Evolutionary conservation across 371 early-diverging fungal genomes (phyloP).

Genomic region (Blastocladiella emersonii): DNA sequence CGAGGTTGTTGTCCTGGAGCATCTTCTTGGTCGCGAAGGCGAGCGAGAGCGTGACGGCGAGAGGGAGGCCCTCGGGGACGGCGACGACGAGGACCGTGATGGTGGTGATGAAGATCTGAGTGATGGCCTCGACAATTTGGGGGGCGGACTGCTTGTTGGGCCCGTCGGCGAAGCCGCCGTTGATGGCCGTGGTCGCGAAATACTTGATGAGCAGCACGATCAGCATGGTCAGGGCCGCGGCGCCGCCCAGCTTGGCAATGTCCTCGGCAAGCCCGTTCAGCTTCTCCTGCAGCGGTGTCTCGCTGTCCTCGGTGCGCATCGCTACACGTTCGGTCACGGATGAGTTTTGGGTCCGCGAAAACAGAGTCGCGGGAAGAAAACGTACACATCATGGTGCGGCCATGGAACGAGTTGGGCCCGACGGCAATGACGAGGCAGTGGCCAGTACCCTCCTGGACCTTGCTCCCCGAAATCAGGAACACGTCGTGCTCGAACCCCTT

Average conservation of each 20-base stretch:
- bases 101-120: slow-evolving; percentile 42
- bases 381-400: slow-evolving; percentile 58
- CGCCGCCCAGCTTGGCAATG: slow-evolving; percentile 54
- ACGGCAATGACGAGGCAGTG: slow-evolving; percentile 50
- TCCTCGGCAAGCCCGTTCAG: slow-evolving; percentile 47
- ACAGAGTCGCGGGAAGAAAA: neutral
- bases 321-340: too few relatives aligned
- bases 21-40: slow-evolving; percentile 68
- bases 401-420: slow-evolving; percentile 55
- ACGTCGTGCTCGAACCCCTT: slow-evolving; percentile 41
- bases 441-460: slow-evolving; percentile 64
- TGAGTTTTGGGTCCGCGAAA: neutral
- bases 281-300: slow-evolving; percentile 56
- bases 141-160: slow-evolving; percentile 14
- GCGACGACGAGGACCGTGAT: slow-evolving; percentile 63
- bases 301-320: slow-evolving; percentile 25
- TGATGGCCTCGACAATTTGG: slow-evolving; percentile 27
- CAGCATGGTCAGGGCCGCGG: slow-evolving; percentile 52
- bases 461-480: slow-evolving; percentile 57
- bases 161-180: slow-evolving; percentile 12
- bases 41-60: slow-evolving; percentile 57
- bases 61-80: slow-evolving; percentile 66
- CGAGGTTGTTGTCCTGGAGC: slow-evolving; percentile 82
- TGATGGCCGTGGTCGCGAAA: slow-evolving; percentile 18
- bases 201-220: slow-evolving; percentile 45